These are phyloP conservation scores for Oryza officinalis DNA, from an alignment of 176 grass and related monocot species.

Conservation along the genomic window DNA sequence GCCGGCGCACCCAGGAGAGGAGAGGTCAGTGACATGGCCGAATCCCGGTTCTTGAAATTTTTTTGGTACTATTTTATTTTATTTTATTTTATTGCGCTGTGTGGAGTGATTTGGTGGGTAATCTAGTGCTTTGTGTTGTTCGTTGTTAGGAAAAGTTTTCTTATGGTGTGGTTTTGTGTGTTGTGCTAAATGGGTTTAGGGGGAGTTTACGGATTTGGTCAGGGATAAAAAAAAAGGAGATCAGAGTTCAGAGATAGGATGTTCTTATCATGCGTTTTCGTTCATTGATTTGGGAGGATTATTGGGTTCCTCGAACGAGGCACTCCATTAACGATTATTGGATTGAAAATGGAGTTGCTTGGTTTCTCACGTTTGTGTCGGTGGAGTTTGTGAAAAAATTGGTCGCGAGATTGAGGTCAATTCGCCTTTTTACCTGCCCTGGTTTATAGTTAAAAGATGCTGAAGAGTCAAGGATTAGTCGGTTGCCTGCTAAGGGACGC, in stretches of 20 bases:
- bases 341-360: neutral
- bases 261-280: neutral
- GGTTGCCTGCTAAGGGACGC: neutral
- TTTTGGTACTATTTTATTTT: too few species aligned
- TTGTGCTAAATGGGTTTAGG: neutral
- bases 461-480: neutral
- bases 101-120: neutral
- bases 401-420: slow-evolving; percentile 13
- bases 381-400: neutral
- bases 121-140: neutral
- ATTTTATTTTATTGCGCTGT: too few species aligned
- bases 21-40: too few species aligned
- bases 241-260: neutral
- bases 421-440: slow-evolving; percentile 10
- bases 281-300: neutral
- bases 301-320: too few species aligned
- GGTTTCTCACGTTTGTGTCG: neutral
- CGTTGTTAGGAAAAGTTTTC: neutral
- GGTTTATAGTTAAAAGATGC: neutral
- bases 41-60: neutral
- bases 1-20: too few species aligned
- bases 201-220: slow-evolving; percentile 1
- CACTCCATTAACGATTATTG: neutral
- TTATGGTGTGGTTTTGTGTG: neutral
- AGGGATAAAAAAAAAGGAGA: too few species aligned